Percentiles rank a stretch among this genome's conserved stretches.
Evolutionary conservation across 441 rosid species (phyloP).

Genomic region (Aquilaria agallochum): DNA sequence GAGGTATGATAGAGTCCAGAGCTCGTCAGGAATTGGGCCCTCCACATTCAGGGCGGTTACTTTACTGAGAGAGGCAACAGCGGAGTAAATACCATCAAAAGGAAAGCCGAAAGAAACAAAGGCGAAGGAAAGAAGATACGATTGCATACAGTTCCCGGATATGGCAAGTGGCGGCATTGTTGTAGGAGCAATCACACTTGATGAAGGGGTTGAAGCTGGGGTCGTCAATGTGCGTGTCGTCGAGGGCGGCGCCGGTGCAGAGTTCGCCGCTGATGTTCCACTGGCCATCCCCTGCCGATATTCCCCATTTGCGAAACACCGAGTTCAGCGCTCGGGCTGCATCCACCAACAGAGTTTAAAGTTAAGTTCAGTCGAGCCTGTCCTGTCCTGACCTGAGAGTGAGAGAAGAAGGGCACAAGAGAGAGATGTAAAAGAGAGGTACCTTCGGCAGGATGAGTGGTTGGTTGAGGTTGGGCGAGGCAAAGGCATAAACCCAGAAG

Average conservation of each 20-base stretch:
- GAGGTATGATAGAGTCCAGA: constrained; percentile 46
- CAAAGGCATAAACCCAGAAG: no score
- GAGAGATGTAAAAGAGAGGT: not conserved
- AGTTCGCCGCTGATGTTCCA: constrained; percentile 51
- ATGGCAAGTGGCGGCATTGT: constrained; percentile 36
- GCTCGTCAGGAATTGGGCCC: constrained; percentile 46
- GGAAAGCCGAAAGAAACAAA: not conserved
- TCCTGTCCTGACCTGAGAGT: not conserved
- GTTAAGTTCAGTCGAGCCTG: not conserved
- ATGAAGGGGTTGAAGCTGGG: constrained; percentile 25
- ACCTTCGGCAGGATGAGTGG: constrained; percentile 36
- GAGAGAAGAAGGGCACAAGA: not conserved
- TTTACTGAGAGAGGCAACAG: constrained; percentile 28
- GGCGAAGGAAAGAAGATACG: not conserved
- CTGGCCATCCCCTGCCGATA: constrained; percentile 13
- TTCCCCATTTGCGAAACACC: constrained; percentile 36
- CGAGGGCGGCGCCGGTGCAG: constrained; percentile 43
- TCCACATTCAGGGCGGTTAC: constrained; percentile 28
- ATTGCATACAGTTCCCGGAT: constrained; percentile 35
- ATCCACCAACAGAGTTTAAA: not conserved
- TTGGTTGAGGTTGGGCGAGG: constrained; percentile 14
- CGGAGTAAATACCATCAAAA: not conserved
- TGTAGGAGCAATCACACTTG: constrained; percentile 44
- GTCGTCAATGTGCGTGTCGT: constrained; percentile 20
- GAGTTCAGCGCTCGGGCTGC: constrained; percentile 39